Conservation (phyloP, 495 filamentous ascomycete species). For the Talaromyces nanjingensis region DNA sequence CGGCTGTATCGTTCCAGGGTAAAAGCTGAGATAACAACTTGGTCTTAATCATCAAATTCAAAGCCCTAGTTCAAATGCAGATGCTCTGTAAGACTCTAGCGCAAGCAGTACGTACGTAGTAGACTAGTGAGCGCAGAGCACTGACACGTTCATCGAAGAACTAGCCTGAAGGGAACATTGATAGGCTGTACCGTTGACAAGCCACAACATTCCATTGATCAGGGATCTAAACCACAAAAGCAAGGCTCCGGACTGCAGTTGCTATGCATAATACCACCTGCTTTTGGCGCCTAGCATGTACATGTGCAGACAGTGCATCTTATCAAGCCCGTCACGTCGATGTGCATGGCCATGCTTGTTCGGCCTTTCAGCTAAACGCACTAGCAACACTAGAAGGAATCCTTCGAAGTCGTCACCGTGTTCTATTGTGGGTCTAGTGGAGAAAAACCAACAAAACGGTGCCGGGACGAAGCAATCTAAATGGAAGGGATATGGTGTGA, state of each 20-base stretch:
- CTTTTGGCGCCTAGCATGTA: neutral
- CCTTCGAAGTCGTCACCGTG: neutral
- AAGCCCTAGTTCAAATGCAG: neutral
- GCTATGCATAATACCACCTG: neutral
- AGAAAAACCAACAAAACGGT: neutral
- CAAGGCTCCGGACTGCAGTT: neutral
- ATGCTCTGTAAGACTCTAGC: neutral
- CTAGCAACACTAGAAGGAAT: neutral
- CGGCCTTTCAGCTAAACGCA: neutral
- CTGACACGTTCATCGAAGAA: neutral
- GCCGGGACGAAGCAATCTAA: neutral
- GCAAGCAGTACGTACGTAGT: neutral
- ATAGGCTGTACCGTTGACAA: neutral
- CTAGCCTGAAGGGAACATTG: neutral
- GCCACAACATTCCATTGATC: neutral
- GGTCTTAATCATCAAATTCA: neutral
- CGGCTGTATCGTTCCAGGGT: neutral
- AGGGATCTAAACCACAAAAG: neutral
- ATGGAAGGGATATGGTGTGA: neutral
- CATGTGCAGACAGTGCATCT: neutral
- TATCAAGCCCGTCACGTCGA: neutral
- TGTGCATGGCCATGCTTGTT: neutral
- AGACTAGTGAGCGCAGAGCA: neutral
- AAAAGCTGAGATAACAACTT: neutral
- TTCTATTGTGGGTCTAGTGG: neutral